phyloP scores from a whole-genome alignment of 257 asterid genomes.

The Penstemon barbatus region DNA sequence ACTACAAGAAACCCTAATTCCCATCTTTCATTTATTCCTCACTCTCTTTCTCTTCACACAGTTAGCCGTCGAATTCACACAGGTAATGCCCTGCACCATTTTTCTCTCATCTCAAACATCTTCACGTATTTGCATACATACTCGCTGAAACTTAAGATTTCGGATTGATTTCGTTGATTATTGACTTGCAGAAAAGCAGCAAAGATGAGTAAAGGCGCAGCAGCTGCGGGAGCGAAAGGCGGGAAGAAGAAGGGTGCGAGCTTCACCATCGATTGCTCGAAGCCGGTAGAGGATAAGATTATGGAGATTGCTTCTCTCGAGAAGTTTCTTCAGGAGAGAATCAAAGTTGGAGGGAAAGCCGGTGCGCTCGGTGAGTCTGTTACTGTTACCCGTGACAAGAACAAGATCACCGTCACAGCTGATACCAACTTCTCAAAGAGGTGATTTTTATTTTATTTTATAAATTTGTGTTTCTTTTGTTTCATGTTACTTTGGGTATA shows the following conservation, averaged over 20 bases:
- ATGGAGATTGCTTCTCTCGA: constrained; percentile 38
- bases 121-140: too few relatives aligned
- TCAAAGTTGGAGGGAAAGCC: constrained; percentile 40
- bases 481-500: not conserved
- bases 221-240: constrained; percentile 23
- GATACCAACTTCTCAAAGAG: not conserved
- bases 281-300: constrained; percentile 39
- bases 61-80: too few relatives aligned
- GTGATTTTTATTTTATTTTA: not conserved
- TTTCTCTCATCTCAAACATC: too few relatives aligned
- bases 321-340: constrained; percentile 38
- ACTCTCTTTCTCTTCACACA: too few relatives aligned
- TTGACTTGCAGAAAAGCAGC: not conserved
- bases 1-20: too few relatives aligned
- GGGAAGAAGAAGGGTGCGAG: constrained; percentile 41
- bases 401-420: constrained; percentile 31
- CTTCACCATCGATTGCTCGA: constrained; percentile 28
- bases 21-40: too few relatives aligned
- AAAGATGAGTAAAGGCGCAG: constrained; percentile 35
- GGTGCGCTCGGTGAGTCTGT: constrained; percentile 36
- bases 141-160: too few relatives aligned
- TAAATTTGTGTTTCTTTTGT: not conserved
- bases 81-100: too few relatives aligned
- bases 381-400: constrained; percentile 33
- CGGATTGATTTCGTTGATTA: too few relatives aligned